phyloP scores from a whole-genome alignment of 192 early-diverging fungal species.

The Cetraspora pellucida region DNA sequence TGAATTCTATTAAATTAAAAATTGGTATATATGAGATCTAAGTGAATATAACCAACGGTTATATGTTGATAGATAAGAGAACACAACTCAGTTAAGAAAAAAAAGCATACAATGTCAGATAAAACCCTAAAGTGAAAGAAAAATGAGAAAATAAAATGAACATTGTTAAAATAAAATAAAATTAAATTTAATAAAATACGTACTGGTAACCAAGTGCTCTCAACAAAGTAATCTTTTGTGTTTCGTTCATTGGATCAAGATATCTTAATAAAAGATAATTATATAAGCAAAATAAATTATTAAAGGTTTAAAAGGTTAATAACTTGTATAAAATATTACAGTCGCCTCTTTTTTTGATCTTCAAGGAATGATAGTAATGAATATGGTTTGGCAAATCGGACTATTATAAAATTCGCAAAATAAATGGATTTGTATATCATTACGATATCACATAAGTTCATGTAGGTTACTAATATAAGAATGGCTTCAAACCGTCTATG shows the following conservation, averaged over 20 bases:
- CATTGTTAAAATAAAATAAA: neutral
- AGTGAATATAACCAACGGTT: too few relatives aligned
- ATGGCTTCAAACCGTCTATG: conserved; percentile 57
- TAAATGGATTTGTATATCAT: neutral
- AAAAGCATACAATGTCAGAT: conserved; percentile 58
- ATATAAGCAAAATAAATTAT: neutral
- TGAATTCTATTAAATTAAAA: conserved; percentile 52
- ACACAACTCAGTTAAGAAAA: neutral
- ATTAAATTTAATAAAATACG: neutral
- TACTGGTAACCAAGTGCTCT: conserved; percentile 74
- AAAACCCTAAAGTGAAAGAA: conserved; percentile 41
- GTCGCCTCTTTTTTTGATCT: conserved; percentile 58
- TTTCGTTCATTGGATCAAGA: conserved; percentile 30
- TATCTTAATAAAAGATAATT: neutral
- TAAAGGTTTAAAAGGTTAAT: neutral
- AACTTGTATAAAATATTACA: conserved; percentile 40
- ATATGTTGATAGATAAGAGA: too few relatives aligned
- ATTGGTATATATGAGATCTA: too few relatives aligned
- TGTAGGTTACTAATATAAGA: neutral
- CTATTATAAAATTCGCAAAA: conserved; percentile 27
- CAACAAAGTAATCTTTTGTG: conserved; percentile 59
- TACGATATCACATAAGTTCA: neutral
- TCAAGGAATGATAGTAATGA: conserved; percentile 69
- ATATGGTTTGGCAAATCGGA: conserved; percentile 77
- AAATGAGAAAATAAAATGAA: neutral